These are phyloP conservation scores for Cercospora sp. DNA, from an alignment of 2,329 filamentous ascomycete species.

Conservation along the genomic window DNA sequence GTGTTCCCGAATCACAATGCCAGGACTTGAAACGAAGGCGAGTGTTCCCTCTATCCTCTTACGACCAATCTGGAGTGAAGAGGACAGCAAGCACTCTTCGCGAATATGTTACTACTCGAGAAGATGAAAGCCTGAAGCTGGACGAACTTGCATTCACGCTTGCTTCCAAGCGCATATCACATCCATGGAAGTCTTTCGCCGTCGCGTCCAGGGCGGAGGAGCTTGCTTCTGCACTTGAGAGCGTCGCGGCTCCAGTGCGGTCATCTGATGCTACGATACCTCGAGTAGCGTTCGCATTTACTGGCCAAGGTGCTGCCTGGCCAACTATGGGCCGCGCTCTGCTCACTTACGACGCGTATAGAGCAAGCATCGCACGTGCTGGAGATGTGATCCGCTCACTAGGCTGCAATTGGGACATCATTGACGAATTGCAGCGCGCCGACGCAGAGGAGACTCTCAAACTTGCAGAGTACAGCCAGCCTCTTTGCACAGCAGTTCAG, in stretches of 20 bases:
- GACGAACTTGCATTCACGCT: conserved; percentile 17
- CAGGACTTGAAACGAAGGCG: neutral
- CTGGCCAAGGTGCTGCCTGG: conserved; percentile 29
- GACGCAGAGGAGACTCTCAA: neutral
- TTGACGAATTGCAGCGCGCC: conserved; percentile 26
- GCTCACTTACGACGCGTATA: conserved; percentile 14
- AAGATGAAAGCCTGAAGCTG: neutral
- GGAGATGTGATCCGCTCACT: neutral
- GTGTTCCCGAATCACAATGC: neutral
- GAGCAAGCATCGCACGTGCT: conserved; percentile 9
- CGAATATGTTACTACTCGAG: neutral
- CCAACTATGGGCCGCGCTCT: conserved; percentile 27
- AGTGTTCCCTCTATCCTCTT: conserved; percentile 7
- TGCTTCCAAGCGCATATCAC: conserved; percentile 10
- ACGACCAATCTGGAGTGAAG: neutral
- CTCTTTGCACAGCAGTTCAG: conserved; percentile 43
- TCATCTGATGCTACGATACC: conserved; percentile 7
- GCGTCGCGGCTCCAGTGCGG: neutral
- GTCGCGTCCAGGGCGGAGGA: neutral
- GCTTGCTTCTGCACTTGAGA: neutral
- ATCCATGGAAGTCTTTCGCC: conserved; percentile 11
- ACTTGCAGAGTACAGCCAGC: conserved; percentile 48
- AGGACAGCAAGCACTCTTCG: neutral
- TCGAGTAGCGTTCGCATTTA: conserved; percentile 18
- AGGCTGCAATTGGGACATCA: conserved; percentile 25